Base-by-base conservation (phyloP, 2,329 filamentous ascomycete genomes). In the Ploettnerulaceae sp. region DNA sequence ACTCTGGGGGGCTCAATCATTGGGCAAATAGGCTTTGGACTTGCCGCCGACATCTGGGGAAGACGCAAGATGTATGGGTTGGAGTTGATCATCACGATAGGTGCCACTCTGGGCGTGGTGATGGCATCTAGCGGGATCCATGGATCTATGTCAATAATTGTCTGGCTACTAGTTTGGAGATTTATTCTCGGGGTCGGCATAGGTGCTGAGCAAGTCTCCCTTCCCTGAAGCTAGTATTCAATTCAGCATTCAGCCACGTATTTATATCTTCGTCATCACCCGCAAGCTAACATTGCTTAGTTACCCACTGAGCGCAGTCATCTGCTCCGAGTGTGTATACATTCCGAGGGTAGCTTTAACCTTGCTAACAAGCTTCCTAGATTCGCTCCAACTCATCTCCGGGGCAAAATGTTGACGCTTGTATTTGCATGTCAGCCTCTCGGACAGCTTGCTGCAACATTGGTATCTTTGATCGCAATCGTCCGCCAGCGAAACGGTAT, bases 371-470 rank as follows among this genome's bases (percentile, higher is more conserved):
- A 24, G 17, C 18, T 5, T 31, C 26, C 35, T 14, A 71, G 69
- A 52, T 72, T 73, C 44, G 69, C 71, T 3, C 69, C 70, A 0
- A 84, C 79, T 0, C 75, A 74, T 37, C 79, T 80, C n/a, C 70
- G 82, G 38, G 76, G 76, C n/a, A 77, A 73, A 15, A 85, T 85
- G 81, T 68, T 86, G 53, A 77, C 81, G 5, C 74, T 74, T 3
- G 80, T 86, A 24, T 85, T 86, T 60, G 71, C 83, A 56, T 84
- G 83, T 76, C 82, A 86, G 55, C 80, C 82, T 1, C 66, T 85
- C 7, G 82, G 82, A 5, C 81, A 85, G 58, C 75, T 83, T 2
- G 69, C 81, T 1, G 81, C 81, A 11, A 81, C 82, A 51, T 63
- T 82, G 4, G 76, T 84, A 17, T 77, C 84, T 11, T 69, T 90